Evolutionary conservation across 257 asterid genomes (phyloP), one percentile per base, ranked within the genome.

Genomic region (Ilex aquifolium): DNA sequence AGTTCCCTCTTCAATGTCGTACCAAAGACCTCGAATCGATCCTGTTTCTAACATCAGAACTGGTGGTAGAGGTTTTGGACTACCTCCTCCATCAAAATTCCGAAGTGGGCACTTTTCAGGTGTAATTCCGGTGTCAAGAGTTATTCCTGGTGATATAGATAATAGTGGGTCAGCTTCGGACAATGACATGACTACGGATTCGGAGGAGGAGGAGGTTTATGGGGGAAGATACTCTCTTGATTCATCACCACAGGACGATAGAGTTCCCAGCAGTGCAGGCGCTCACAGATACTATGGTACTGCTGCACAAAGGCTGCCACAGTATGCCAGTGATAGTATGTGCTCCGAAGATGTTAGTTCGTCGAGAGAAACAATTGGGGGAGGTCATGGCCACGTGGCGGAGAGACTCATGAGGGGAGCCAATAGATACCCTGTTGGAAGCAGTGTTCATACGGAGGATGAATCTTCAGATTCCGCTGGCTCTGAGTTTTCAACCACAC

Each of bases 401-500:
- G 75, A 66, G 36, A 76, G 74, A 46, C 57, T 63, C 39, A n/a
- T 32, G 75, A 69, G 72, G 70, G 75, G 81, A 46, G 73, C 70
- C 63, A 76, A 71, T 44, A 60, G 82, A 59, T 68, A 69, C 14
- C 58, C 77, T 6, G 67, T 60, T 70, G 74, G 73, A 60, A 68
- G 68, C 44, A 64, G 66, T 62, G 63, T 62, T 60, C 70, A 71
- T 52, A 70, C 78, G n/a, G 83, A 80, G 73, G 86, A 80, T 63
- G 83, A 75, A 56, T 72, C 72, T 57, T 74, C 81, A 62, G 80
- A 72, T 77, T 77, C 86, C 27, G 83, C 69, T 59, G 77, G 86
- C 72, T 80, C 86, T 14, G 83, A 80, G 74, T 80, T 74, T 42
- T 80, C 85, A 29, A 73, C 78, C 61, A 71, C 76, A 27, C 79